Conservation (phyloP, 805 yeast genomes). For the Candida krabiensis region DNA sequence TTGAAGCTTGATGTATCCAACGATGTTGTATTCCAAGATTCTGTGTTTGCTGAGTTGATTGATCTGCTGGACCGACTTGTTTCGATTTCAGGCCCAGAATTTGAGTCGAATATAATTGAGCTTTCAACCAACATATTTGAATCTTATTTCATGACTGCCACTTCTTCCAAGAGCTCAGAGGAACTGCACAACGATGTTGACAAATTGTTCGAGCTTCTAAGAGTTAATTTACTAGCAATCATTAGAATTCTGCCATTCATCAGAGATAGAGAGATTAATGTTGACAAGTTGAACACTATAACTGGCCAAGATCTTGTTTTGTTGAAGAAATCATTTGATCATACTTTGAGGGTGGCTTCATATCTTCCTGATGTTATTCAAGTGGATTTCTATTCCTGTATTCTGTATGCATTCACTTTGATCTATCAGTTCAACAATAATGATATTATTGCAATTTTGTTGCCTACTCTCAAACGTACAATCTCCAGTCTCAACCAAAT, state of each 20-base stretch:
- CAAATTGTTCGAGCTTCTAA: slow-evolving; percentile 75
- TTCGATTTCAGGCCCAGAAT: slow-evolving; percentile 50
- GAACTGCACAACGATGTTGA: slow-evolving; percentile 61
- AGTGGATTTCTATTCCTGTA: slow-evolving; percentile 68
- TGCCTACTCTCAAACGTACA: slow-evolving; percentile 51
- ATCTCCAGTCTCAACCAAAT: slow-evolving; percentile 31
- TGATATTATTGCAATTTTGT: slow-evolving; percentile 48
- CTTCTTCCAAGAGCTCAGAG: slow-evolving; percentile 32
- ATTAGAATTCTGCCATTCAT: slow-evolving; percentile 60
- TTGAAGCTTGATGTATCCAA: slow-evolving; percentile 58
- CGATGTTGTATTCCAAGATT: slow-evolving; percentile 60
- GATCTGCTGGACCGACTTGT: slow-evolving; percentile 75
- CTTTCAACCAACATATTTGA: slow-evolving; percentile 39
- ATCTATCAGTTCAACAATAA: slow-evolving; percentile 46
- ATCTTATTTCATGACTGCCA: slow-evolving; percentile 46
- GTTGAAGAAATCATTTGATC: slow-evolving; percentile 48
- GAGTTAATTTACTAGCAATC: slow-evolving; percentile 66
- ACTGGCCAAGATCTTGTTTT: slow-evolving; percentile 37
- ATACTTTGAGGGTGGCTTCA: slow-evolving; percentile 61
- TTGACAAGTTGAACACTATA: slow-evolving; percentile 22
- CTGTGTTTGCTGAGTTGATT: slow-evolving; percentile 70
- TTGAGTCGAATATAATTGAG: slow-evolving; percentile 49
- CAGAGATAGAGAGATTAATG: slow-evolving; percentile 41
- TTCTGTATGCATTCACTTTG: slow-evolving; percentile 60
- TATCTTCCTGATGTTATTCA: slow-evolving; percentile 68